phyloP scores from a whole-genome alignment of 2,329 filamentous ascomycete genomes.

The Aspergillus sp. region DNA sequence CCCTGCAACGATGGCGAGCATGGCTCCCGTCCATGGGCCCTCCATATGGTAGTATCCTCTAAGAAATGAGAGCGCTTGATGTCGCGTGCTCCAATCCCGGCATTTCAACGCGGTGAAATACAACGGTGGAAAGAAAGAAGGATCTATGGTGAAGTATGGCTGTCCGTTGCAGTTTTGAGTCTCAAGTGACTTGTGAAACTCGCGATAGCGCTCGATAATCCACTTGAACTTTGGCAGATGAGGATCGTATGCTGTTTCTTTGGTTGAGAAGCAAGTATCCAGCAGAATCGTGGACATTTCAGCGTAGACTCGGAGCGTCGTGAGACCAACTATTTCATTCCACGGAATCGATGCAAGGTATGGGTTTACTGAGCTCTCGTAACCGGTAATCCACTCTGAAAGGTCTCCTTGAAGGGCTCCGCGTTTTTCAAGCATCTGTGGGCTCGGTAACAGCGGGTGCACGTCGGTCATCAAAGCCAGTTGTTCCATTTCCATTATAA shows the following conservation, averaged over 20 bases:
- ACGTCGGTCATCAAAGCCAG: not conserved
- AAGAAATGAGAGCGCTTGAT: not conserved
- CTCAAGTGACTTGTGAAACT: not conserved
- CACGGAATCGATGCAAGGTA: not conserved
- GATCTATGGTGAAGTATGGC: not conserved
- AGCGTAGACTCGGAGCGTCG: not conserved
- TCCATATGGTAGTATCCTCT: not conserved
- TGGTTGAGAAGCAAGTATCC: not conserved
- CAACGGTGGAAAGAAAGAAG: not conserved
- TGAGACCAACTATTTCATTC: not conserved
- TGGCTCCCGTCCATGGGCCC: conserved; percentile 1
- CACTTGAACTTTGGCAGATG: not conserved
- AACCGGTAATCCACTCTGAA: not conserved
- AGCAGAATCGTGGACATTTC: not conserved
- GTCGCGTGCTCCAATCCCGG: not conserved
- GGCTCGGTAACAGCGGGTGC: not conserved
- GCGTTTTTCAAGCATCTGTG: not conserved
- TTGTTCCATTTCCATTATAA: not conserved
- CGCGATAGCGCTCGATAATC: not conserved
- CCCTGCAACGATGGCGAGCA: not conserved
- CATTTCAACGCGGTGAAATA: not conserved
- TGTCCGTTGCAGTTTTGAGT: not conserved
- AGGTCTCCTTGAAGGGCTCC: not conserved
- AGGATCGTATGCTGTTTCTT: not conserved
- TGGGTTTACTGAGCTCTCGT: not conserved